Evolutionary conservation across 2,329 filamentous ascomycete genomes (phyloP), one percentile per base, ranked within the genome.

Genomic region (Nemania diffusa): DNA sequence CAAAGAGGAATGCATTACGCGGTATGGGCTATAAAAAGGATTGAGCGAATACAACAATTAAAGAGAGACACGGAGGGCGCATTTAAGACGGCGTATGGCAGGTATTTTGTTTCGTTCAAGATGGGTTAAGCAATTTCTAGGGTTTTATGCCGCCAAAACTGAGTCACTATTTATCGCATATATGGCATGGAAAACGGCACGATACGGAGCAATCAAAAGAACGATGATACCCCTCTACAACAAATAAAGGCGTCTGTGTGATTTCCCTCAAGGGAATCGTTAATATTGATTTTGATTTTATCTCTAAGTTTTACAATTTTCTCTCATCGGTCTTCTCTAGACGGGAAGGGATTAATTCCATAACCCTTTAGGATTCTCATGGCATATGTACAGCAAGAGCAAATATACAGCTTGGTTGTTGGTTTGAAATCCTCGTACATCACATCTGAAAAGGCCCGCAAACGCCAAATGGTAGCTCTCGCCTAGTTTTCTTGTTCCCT

Each of bases 1-100:
- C 78, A 85, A 89, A 61, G 90, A 92, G 78, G 91, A 91, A 73
- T 91, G 90, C 72, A 85, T 92, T 69, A 86, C 88, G 65, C 83
- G 90, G 73, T 91, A 90, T 74, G 88, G 88, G 37, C 51, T 83
- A 34, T 84, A 71, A 75, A 32, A 17, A 29, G 52, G 60, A 57
- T 52, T 58, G 34, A 63, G 44, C 42, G 44, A 11, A 27, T 32
- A 24, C 27, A 22, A 13, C 7, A 57, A 7, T 17, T 9, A 17
- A 42, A 26, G 50, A n/a, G 46, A n/a, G 13, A 9, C 5, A 53
- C 64, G n/a, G 26, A 37, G 1, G n/a, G 17, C 17, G 29, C 29
- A 24, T 24, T 8, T 11, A n/a, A 37, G 20, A 48, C 32, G 6
- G 9, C 26, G 24, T n/a, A 29, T 32, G 9, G 15, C 5, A n/a